Base-by-base conservation (phyloP, 306 rosid species). In the Vachellia pachyceras region DNA sequence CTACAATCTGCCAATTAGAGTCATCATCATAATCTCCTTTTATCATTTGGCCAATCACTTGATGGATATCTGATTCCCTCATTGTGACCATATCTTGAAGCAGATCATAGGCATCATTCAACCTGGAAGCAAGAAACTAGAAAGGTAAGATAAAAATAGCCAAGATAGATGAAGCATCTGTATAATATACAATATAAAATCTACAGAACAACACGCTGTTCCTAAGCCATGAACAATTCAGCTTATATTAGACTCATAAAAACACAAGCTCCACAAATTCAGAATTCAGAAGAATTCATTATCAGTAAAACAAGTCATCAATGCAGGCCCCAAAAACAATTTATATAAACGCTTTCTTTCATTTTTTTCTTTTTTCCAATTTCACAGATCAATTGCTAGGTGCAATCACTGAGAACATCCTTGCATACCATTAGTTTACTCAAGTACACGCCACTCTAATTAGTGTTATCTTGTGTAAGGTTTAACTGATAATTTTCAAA, bases 1-100 rank as follows among this genome's bases (percentile, higher is more conserved):
- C 97, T 60, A 96, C 97, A 91, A 96, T 96, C 91, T 92, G 98
- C 99, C 98, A 96, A 82, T 96, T 96, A 70, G 94, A 87, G 46
- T 90, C 98, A 42, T 95, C 99, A 66, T 95, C 99, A 73, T 88
- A 93, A 71, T 90, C 97, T 82, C 99, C 99, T 84, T 88, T 93
- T 81, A 96, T 93, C 97, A 96, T 91, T 79, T 90, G 93, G 69
- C 94, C 99, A 73, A 89, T 89, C 84, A 94, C 95, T 88, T 92
- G 99, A 83, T 93, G 97, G 83, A 92, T 90, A 84, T 91, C 94
- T 4, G 99, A 93, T 57, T 44, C 90, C 84, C 89, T 92, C 68
- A 80, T 90, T 57, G 87, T 84, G 75, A 83, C 77, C 97, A 94
- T 92, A 83, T 92, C 97, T 77, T 94, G 84, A 55, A 96, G 87